Evolutionary conservation across 768 basidiomycete genomes (phyloP).

Genomic region (Mrakia blollopis): DNA sequence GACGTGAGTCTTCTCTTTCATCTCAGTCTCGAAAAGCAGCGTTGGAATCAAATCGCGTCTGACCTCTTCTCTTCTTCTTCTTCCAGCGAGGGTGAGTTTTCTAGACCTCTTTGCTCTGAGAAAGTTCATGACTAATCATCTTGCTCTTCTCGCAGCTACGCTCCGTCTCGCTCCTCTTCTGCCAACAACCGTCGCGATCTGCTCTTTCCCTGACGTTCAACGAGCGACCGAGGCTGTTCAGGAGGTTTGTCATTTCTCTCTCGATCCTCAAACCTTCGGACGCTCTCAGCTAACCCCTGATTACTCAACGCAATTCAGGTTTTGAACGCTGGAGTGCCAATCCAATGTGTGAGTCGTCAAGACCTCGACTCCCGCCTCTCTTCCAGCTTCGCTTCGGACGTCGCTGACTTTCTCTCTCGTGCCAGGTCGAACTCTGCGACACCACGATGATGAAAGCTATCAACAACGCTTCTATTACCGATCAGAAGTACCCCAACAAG

Average conservation of each 20-base stretch:
- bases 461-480: constrained; percentile 26
- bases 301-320: too few species aligned
- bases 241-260: constrained; percentile 51
- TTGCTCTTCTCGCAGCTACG: constrained; percentile 51
- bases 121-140: too few species aligned
- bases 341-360: constrained; percentile 22
- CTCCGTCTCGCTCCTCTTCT: constrained; percentile 72
- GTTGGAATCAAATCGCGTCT: too few species aligned
- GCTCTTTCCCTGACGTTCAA: constrained; percentile 74
- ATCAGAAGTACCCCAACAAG: constrained; percentile 56
- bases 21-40: too few species aligned
- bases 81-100: too few species aligned
- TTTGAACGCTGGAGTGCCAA: constrained; percentile 20
- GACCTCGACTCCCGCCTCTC: neutral
- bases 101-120: too few species aligned
- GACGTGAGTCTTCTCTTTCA: neutral
- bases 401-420: constrained; percentile 12
- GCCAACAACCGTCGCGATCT: constrained; percentile 81
- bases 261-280: too few species aligned
- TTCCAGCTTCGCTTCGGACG: constrained; percentile 63
- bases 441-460: constrained; percentile 34
- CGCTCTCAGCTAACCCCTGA: too few species aligned
- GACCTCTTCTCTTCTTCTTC: too few species aligned
- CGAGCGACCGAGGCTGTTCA: constrained; percentile 74
- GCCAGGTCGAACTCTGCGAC: constrained; percentile 25